Percentiles rank a stretch among this genome's conserved stretches.
Evolutionary conservation across 2,329 filamentous ascomycete species (phyloP).

Genomic region (Trematosphaeria pertusa): DNA sequence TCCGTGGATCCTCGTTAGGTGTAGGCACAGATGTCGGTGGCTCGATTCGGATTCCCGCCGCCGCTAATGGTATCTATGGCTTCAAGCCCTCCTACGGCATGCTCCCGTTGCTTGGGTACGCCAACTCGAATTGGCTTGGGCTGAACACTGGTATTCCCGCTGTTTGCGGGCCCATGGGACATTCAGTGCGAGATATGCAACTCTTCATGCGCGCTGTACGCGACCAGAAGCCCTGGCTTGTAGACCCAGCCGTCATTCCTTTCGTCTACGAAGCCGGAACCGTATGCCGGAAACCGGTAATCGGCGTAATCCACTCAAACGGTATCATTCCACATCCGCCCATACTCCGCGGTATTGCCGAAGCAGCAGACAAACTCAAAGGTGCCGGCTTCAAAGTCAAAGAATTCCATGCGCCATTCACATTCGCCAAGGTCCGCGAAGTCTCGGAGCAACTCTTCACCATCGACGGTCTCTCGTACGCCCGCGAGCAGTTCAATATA

Average conservation of each 20-base stretch:
- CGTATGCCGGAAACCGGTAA: slow-evolving; percentile 41
- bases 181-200: slow-evolving; percentile 58
- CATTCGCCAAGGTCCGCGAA: too few relatives aligned
- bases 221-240: slow-evolving; percentile 57
- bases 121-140: slow-evolving; percentile 58
- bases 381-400: slow-evolving; percentile 61
- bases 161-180: slow-evolving; percentile 37
- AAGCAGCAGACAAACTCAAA: slow-evolving; percentile 46
- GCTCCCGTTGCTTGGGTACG: slow-evolving; percentile 60
- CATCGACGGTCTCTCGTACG: too few relatives aligned
- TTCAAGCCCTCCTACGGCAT: slow-evolving; percentile 54
- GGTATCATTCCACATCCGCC: slow-evolving; percentile 61
- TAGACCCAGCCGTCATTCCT: slow-evolving; percentile 53
- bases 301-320: slow-evolving; percentile 60
- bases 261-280: slow-evolving; percentile 14
- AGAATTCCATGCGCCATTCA: too few relatives aligned
- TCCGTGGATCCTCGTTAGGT: slow-evolving; percentile 57
- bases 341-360: slow-evolving; percentile 54
- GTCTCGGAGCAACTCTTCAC: too few relatives aligned
- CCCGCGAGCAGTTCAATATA: too few relatives aligned
- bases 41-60: slow-evolving; percentile 59
- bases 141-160: neutral
- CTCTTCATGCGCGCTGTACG: slow-evolving; percentile 61
- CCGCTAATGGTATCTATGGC: slow-evolving; percentile 58
- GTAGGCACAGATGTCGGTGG: slow-evolving; percentile 64